Base-by-base conservation (phyloP, 2,329 filamentous ascomycete genomes). In the Coniochaeta sp. region DNA sequence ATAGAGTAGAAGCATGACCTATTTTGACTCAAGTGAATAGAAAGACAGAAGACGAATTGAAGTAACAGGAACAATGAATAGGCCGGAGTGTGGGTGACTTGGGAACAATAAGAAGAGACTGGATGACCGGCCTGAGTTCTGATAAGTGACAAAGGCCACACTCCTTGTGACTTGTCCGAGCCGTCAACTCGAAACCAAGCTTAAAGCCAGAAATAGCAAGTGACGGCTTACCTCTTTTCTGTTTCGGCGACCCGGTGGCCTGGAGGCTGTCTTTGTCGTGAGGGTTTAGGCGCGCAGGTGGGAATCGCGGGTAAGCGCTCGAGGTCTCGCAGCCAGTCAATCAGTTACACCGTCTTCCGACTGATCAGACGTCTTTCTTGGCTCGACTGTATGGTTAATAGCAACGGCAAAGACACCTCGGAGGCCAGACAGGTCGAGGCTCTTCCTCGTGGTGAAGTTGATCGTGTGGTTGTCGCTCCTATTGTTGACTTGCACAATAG, bases 281-380 rank as follows among this genome's bases (percentile, higher is more conserved):
- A 53, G 54, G 52, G 51, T 40, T 52, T 49, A 46, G 48, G 48
- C 52, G 52, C 51, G 56, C 48, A 40, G 35, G 18, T 46, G n/a
- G 49, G 18, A 24, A 31, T 50, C 30, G 30, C 38, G 38, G 51
- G n/a, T 57, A 60, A 57, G 58, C 60, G 60, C 59, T 54, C 24
- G 57, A 51, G 38, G 35, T 33, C 45, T 56, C 48, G 20, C 53
- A 60, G 60, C 61, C 61, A 64, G 59, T 64, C 59, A 26, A 48
- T 48, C 45, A 20, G 45, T 31, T 48, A 24, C 9, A n/a, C 38
- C n/a, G 38, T 42, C 38, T 42, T 12, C 12, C 12, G 20, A 14
- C 38, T n/a, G 8, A 18, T 24, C 38, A n/a, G 13, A 26, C 26
- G 38, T 42, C 18, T 9, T 40, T 40, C 35, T 40, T 40, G 35